phyloP scores from a whole-genome alignment of 805 yeast species.

The Sugiyamaella mastotermitis region DNA sequence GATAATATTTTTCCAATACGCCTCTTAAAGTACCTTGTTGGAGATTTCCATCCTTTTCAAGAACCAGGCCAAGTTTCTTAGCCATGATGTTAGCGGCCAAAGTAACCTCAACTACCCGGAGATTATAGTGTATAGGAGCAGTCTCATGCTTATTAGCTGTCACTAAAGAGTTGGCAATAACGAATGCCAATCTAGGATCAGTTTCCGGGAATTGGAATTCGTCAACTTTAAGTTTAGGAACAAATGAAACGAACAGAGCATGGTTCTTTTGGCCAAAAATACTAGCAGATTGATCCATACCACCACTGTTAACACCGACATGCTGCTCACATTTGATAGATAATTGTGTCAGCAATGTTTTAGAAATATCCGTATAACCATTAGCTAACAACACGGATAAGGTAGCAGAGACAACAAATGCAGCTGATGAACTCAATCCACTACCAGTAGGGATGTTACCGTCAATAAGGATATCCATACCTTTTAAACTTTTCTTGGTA shows the following conservation, averaged over 20 bases:
- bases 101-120: slow-evolving; percentile 67
- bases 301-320: slow-evolving; percentile 73
- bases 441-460: slow-evolving; percentile 71
- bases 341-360: slow-evolving; percentile 49
- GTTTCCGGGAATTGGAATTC: slow-evolving; percentile 49
- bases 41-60: slow-evolving; percentile 46
- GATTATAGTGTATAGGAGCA: slow-evolving; percentile 62
- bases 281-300: slow-evolving; percentile 73
- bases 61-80: slow-evolving; percentile 36
- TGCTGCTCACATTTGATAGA: slow-evolving; percentile 65
- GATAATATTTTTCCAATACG: slow-evolving; percentile 48
- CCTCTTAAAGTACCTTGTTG: slow-evolving; percentile 58
- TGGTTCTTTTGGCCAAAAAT: slow-evolving; percentile 55
- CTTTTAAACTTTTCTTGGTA: slow-evolving; percentile 30
- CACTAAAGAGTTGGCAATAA: slow-evolving; percentile 59
- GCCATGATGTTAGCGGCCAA: slow-evolving; percentile 61
- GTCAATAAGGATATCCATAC: slow-evolving; percentile 48
- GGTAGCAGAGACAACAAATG: slow-evolving; percentile 61
- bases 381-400: slow-evolving; percentile 51
- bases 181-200: slow-evolving; percentile 42
- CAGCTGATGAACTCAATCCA: slow-evolving; percentile 67
- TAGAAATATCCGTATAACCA: slow-evolving; percentile 39
- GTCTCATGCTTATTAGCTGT: slow-evolving; percentile 63
- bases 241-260: slow-evolving; percentile 54
- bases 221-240: slow-evolving; percentile 49